Evolutionary conservation across 768 basidiomycete species (phyloP).

Genomic region (Naganishia onofrii): DNA sequence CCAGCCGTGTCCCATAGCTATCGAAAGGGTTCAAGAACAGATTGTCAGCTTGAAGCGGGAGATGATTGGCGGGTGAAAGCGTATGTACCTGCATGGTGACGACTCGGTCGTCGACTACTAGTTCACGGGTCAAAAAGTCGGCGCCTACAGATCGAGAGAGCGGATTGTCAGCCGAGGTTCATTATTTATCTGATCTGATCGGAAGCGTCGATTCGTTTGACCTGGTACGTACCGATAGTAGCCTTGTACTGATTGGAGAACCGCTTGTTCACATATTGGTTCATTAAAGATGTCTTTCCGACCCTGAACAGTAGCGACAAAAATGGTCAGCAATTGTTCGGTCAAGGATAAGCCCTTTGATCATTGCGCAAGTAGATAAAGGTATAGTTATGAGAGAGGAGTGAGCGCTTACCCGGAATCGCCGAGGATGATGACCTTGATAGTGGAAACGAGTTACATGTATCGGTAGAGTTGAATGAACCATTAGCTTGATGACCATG

Average conservation of each 20-base stretch:
- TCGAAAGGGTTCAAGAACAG: constrained; percentile 26
- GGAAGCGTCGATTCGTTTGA: no score
- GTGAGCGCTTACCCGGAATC: constrained; percentile 58
- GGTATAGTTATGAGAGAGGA: constrained; percentile 22
- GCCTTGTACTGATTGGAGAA: constrained; percentile 99
- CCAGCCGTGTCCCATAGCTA: constrained; percentile 99
- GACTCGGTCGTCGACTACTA: constrained; percentile 95
- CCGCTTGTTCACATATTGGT: constrained; percentile 99
- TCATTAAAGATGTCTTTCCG: constrained; percentile 99
- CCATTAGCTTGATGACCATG: background rate
- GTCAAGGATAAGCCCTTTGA: background rate
- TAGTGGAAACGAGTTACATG: background rate
- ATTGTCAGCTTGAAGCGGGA: background rate
- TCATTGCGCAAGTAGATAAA: background rate
- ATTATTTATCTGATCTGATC: background rate
- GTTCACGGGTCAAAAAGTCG: constrained; percentile 81
- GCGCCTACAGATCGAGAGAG: constrained; percentile 38
- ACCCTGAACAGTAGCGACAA: constrained; percentile 59
- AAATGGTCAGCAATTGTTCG: constrained; percentile 9
- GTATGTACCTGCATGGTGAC: constrained; percentile 95
- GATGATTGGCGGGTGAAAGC: background rate
- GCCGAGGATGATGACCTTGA: constrained; percentile 94
- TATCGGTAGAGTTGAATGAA: background rate
- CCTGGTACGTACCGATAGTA: constrained; percentile 58
- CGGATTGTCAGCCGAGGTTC: background rate